Evolutionary conservation across 352 stramenopile species (phyloP).

Genomic region (Phytophthora tubulina): DNA sequence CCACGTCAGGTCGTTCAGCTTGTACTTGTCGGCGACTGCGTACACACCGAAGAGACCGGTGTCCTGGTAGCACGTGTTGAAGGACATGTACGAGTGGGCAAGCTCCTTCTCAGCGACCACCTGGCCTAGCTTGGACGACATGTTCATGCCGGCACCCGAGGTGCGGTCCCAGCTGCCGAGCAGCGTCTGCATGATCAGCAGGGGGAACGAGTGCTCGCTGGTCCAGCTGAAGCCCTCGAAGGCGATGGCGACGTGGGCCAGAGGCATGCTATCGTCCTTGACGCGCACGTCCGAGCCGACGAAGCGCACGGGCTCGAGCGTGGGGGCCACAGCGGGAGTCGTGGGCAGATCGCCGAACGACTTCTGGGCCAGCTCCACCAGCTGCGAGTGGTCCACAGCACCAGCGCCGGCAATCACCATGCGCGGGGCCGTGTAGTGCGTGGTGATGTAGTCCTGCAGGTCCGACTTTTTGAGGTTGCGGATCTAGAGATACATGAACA

Average conservation of each 20-base stretch:
- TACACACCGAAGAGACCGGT: constrained; percentile 99
- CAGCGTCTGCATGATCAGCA: constrained; percentile 98
- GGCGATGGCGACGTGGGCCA: constrained; percentile 97
- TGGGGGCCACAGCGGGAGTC: constrained; percentile 71
- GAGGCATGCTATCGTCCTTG: constrained; percentile 88
- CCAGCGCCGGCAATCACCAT: constrained; percentile 99
- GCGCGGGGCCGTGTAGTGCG: constrained; percentile 99
- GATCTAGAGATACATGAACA: constrained; percentile 54
- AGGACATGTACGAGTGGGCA: constrained; percentile 98
- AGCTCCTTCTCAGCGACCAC: constrained; percentile 96
- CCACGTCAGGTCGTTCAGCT: constrained; percentile 95
- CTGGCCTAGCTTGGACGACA: constrained; percentile 96
- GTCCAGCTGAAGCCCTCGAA: constrained; percentile 99
- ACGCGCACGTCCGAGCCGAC: constrained; percentile 93
- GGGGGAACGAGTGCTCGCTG: constrained; percentile 97
- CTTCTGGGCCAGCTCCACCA: constrained; percentile 97
- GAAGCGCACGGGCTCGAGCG: constrained; percentile 85
- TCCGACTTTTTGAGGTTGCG: constrained; percentile 95
- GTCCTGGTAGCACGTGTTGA: constrained; percentile 99
- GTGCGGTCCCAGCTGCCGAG: constrained; percentile 94
- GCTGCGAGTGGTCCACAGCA: constrained; percentile 96
- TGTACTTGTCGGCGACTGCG: constrained; percentile 94
- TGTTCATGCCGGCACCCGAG: constrained; percentile 94
- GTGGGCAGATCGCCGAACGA: constrained; percentile 96
- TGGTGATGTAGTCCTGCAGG: constrained; percentile 98